Percentiles rank a stretch among this genome's conserved stretches.
These are phyloP conservation scores for Solioccasus polychromus DNA, from an alignment of 768 basidiomycete species.

Conservation along the genomic window DNA sequence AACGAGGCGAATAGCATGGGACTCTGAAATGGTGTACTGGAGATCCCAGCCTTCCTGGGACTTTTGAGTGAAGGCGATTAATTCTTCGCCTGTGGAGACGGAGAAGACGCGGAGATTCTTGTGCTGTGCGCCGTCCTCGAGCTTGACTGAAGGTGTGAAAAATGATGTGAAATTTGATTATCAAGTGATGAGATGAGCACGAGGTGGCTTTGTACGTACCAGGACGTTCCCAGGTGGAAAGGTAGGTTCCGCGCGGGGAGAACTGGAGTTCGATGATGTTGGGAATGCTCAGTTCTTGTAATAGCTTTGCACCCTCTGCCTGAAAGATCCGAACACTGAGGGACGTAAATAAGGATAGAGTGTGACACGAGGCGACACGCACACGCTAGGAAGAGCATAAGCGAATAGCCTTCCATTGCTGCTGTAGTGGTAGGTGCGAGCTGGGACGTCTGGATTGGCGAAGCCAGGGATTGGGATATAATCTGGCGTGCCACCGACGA, in stretches of 20 bases:
- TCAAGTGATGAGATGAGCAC: slow-evolving; percentile 16
- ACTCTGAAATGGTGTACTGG: slow-evolving; percentile 88
- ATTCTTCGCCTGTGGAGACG: slow-evolving; percentile 80
- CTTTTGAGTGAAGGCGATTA: slow-evolving; percentile 87
- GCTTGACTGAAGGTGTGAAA: slow-evolving; percentile 52
- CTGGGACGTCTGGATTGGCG: slow-evolving; percentile 63
- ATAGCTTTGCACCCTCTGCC: slow-evolving; percentile 67
- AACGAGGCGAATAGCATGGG: slow-evolving; percentile 79
- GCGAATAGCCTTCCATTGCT: slow-evolving; percentile 85
- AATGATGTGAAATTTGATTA: slow-evolving; percentile 12
- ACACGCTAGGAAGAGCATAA: slow-evolving; percentile 75
- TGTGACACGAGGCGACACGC: slow-evolving; percentile 34
- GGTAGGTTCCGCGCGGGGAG: slow-evolving; percentile 89
- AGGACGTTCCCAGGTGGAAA: slow-evolving; percentile 95
- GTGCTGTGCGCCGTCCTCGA: slow-evolving; percentile 87
- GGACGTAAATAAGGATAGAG: slow-evolving; percentile 12
- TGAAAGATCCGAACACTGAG: slow-evolving; percentile 73
- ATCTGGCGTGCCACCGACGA: slow-evolving; percentile 78
- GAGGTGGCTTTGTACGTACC: slow-evolving; percentile 38
- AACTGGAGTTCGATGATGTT: slow-evolving; percentile 84
- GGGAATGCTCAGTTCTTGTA: slow-evolving; percentile 71
- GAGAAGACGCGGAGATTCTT: slow-evolving; percentile 94
- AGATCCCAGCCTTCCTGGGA: slow-evolving; percentile 88
- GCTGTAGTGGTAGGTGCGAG: slow-evolving; percentile 79
- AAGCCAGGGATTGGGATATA: slow-evolving; percentile 67